These are phyloP conservation scores for Heracleum sosnowskyi DNA, from an alignment of 129 eudicot species.

Conservation along the genomic window DNA sequence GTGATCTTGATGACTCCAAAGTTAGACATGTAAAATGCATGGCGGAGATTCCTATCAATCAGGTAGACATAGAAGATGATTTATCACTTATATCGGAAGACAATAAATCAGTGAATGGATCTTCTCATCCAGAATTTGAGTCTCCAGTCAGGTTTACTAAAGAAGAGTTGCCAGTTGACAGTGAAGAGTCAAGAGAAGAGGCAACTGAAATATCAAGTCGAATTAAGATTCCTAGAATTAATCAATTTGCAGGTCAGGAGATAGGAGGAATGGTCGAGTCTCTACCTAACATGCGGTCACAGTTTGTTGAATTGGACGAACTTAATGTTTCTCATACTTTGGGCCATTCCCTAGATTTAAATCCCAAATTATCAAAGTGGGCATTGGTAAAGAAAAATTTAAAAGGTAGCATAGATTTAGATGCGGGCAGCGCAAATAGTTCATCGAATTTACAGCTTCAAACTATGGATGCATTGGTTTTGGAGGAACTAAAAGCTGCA, in stretches of 20 bases:
- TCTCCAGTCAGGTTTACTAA: slow-evolving; percentile 18
- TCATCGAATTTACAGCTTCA: slow-evolving; percentile 12
- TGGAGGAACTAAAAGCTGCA: slow-evolving; percentile 30
- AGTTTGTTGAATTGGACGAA: slow-evolving; percentile 15
- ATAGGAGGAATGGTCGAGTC: slow-evolving; percentile 38
- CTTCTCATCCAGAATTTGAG: slow-evolving; percentile 7
- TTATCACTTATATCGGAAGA: slow-evolving; percentile 15
- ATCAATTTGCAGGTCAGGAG: slow-evolving; percentile 26
- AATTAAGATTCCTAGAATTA: slow-evolving; percentile 32
- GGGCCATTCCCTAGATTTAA: slow-evolving; percentile 37
- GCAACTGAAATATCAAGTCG: slow-evolving; percentile 29
- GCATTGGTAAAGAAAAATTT: slow-evolving; percentile 27
- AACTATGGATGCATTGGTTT: slow-evolving; percentile 12
- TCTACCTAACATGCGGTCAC: slow-evolving; percentile 44
- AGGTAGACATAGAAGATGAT: slow-evolving; percentile 16
- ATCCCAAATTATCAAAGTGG: slow-evolving; percentile 30
- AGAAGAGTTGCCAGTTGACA: slow-evolving; percentile 18
- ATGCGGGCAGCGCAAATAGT: slow-evolving; percentile 11
- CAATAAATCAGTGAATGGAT: slow-evolving; percentile 24
- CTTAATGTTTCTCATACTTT: slow-evolving; percentile 21
- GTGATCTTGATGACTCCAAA: slow-evolving; percentile 45
- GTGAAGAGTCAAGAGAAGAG: slow-evolving; percentile 13
- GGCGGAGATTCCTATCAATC: slow-evolving; percentile 15
- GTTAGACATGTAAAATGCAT: slow-evolving; percentile 6
- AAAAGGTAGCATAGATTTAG: slow-evolving; percentile 15